Conservation (phyloP, 495 filamentous ascomycete genomes). For the Cryomyces minteri region DNA sequence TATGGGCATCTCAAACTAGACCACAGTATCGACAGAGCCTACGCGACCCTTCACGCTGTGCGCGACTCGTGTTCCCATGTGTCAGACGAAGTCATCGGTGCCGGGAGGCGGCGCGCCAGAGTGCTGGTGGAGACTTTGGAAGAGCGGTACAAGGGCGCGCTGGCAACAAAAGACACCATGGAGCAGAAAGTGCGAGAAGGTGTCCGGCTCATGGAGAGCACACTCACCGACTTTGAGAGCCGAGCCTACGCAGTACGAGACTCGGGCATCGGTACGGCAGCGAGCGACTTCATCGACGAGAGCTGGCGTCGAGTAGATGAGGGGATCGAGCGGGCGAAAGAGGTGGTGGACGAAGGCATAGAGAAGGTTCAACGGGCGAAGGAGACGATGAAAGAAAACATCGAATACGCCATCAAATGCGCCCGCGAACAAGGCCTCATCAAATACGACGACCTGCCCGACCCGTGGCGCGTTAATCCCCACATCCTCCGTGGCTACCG, state of each 20-base stretch:
- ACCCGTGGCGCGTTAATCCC: conserved; percentile 89
- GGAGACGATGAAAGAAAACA: conserved; percentile 55
- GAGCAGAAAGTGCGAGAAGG: conserved; percentile 81
- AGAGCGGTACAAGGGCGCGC: conserved; percentile 68
- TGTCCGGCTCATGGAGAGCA: conserved; percentile 67
- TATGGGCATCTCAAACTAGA: conserved; percentile 76
- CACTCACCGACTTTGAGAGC: conserved; percentile 66
- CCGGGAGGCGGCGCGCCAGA: conserved; percentile 64
- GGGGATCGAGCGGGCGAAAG: conserved; percentile 51
- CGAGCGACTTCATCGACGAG: conserved; percentile 44
- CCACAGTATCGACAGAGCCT: conserved; percentile 60
- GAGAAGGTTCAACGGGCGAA: conserved; percentile 47
- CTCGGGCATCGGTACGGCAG: conserved; percentile 16
- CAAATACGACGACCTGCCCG: conserved; percentile 71
- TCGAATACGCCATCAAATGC: conserved; percentile 59
- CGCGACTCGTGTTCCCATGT: conserved; percentile 73
- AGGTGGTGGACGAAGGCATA: conserved; percentile 72
- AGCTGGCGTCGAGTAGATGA: conserved; percentile 58
- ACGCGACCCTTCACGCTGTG: conserved; percentile 71
- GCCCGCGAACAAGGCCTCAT: conserved; percentile 73
- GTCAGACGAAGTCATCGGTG: conserved; percentile 80
- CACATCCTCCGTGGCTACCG: conserved; percentile 85
- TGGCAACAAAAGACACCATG: conserved; percentile 69
- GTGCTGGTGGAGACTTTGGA: conserved; percentile 93
- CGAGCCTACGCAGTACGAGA: conserved; percentile 59